Conservation (phyloP, 1,284 basidiomycete genomes). For the Ustilago cynodontis region DNA sequence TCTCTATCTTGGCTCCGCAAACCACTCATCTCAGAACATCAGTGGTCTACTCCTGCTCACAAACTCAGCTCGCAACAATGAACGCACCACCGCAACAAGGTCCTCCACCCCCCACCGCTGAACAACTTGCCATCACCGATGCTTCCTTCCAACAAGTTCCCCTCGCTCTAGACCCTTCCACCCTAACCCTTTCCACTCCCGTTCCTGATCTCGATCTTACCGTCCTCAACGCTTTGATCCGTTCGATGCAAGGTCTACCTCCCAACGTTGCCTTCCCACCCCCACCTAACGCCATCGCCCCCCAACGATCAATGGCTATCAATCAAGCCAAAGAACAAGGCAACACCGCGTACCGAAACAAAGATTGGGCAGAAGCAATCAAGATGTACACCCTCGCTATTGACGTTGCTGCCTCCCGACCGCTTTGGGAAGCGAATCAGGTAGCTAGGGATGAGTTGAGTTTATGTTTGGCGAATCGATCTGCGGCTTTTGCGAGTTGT, state of each 20-base stretch:
- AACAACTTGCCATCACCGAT: constrained; percentile 63
- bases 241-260: constrained; percentile 59
- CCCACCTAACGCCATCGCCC: constrained; percentile 67
- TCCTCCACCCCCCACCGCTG: constrained; percentile 59
- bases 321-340: constrained; percentile 67
- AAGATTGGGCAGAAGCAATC: constrained; percentile 80
- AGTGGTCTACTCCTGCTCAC: not conserved
- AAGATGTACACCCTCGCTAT: constrained; percentile 86
- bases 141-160: constrained; percentile 55
- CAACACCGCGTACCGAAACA: constrained; percentile 62
- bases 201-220: constrained; percentile 58
- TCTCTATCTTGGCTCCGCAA: too few species aligned
- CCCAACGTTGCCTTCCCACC: constrained; percentile 66
- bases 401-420: constrained; percentile 82
- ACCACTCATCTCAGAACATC: too few species aligned
- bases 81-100: constrained; percentile 48
- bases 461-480: constrained; percentile 88
- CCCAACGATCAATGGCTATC: constrained; percentile 62
- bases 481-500: constrained; percentile 83
- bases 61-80: constrained; percentile 19
- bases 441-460: constrained; percentile 89
- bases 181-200: constrained; percentile 38
- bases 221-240: constrained; percentile 67
- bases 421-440: constrained; percentile 87
- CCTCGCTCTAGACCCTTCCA: constrained; percentile 50